These are phyloP conservation scores for Spirogloea muscicola DNA, from an alignment of 139 green algal genomes.

Conservation along the genomic window DNA sequence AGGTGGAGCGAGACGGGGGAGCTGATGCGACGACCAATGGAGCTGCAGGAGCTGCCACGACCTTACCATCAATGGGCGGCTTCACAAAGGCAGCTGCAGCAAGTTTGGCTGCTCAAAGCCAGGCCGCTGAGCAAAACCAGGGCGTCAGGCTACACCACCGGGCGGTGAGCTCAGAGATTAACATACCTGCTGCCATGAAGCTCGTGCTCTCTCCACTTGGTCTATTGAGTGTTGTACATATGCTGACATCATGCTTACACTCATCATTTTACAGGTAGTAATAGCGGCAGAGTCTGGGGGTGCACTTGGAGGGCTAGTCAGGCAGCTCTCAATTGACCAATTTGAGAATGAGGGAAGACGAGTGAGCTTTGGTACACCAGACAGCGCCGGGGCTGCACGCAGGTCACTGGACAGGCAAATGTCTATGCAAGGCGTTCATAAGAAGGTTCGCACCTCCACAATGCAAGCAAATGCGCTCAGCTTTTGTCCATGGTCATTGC, in stretches of 20 bases:
- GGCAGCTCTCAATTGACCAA: conserved; percentile 97
- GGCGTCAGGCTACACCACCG: conserved; percentile 33
- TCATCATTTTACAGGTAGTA: conserved; percentile 63
- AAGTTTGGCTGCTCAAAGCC: conserved; percentile 74
- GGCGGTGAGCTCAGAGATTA: too few relatives aligned
- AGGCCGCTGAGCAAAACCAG: conserved; percentile 48
- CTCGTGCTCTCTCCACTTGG: too few relatives aligned
- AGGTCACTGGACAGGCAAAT: conserved; percentile 19
- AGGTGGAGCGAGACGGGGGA: too few relatives aligned
- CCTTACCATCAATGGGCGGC: too few relatives aligned
- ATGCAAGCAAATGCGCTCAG: not conserved
- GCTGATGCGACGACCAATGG: too few relatives aligned
- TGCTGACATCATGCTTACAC: too few relatives aligned
- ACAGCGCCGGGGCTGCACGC: not conserved
- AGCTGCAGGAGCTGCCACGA: too few relatives aligned
- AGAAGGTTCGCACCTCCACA: conserved; percentile 58
- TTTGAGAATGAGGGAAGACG: conserved; percentile 95
- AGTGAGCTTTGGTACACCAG: conserved; percentile 59
- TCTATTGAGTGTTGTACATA: too few relatives aligned
- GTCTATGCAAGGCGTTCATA: conserved; percentile 72
- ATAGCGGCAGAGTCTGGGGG: conserved; percentile 64
- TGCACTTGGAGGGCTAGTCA: conserved; percentile 71
- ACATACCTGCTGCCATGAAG: too few relatives aligned
- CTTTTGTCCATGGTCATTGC: too few relatives aligned
- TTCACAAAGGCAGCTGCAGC: too few relatives aligned